These are phyloP conservation scores for Cladosporium sp. DNA, from an alignment of 2,329 filamentous ascomycete species.

Conservation along the genomic window DNA sequence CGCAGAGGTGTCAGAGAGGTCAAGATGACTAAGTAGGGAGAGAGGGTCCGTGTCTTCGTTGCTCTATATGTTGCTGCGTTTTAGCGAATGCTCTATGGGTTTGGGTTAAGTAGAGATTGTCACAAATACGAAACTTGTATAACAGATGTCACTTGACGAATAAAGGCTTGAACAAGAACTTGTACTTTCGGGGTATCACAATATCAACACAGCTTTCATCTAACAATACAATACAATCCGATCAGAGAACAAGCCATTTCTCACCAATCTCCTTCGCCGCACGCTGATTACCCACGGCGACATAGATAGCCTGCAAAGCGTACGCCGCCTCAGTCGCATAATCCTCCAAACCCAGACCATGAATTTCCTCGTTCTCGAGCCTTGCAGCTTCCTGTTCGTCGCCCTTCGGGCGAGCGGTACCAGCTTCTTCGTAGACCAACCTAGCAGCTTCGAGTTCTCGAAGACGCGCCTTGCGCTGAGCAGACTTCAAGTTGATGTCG, in stretches of 20 bases:
- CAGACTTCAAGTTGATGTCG: constrained; percentile 34
- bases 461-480: constrained; percentile 44
- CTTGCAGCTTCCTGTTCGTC: constrained; percentile 19
- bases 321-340: constrained; percentile 71
- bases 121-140: constrained; percentile 4
- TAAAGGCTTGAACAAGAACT: background rate
- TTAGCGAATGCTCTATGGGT: background rate
- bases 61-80: constrained; percentile 6
- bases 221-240: background rate
- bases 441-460: constrained; percentile 17
- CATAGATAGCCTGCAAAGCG: constrained; percentile 68
- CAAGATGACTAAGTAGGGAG: constrained; percentile 5
- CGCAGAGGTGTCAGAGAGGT: constrained; percentile 13
- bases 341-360: constrained; percentile 52
- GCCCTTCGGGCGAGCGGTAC: background rate
- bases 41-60: background rate
- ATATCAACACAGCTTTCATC: background rate
- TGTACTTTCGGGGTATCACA: constrained; percentile 7
- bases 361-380: constrained; percentile 24
- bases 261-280: constrained; percentile 63
- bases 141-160: background rate
- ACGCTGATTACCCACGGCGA: constrained; percentile 61
- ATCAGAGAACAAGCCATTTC: constrained; percentile 51
- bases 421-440: constrained; percentile 20
- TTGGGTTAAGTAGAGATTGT: constrained; percentile 1